Evolutionary conservation across 2,329 filamentous ascomycete genomes (phyloP), one percentile per base, ranked within the genome.

Genomic region (Phyllosticta ampelicida): DNA sequence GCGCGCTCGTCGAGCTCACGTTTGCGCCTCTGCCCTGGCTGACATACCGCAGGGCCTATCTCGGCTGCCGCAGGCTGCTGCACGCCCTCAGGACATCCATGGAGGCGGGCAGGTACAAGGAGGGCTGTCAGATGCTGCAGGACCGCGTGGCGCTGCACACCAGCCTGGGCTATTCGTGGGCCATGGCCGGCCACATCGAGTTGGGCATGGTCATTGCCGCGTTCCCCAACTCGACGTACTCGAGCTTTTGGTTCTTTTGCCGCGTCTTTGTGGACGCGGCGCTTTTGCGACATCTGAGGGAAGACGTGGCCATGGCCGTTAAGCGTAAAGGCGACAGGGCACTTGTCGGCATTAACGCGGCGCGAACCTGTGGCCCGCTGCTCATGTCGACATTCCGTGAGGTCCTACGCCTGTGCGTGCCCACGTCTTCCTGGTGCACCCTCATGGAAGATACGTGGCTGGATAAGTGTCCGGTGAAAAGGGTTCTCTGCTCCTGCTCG

Each of bases 401-500:
- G 62, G 71, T 71, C 0, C 65, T 79, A 56, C 75, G 78, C 8
- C 58, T 78, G 1, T 65, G 63, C 11, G 73, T 73, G 28, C 70
- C 72, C 3, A 66, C 71, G 5, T 65, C 71, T 13, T 72, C 72
- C 11, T 72, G 69, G 30, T 72, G 78, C 9, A 65, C 68, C 9
- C 72, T 79, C n/a, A 62, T 69, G 13, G 61, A 70, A 44, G 77
- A 80, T 52, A 76, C 73, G 1, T 56, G 73, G 63, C 73, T 3
- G 67, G 84, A 82, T 66, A 74, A 78, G 1, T 71, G 75, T 29
- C 66, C 86, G 0, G 67, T 80, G 18, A 71, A 72, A 75, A 75
- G 48, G 70, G 69, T 19, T 66, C 70, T 4, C 62, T 78, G 1
- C 69, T 79, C 5, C 75, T 79, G 61, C 72, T 79, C 29, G 71